phyloP scores from a whole-genome alignment of 2,329 filamentous ascomycete species.

The Aspergillus aculeatinus region DNA sequence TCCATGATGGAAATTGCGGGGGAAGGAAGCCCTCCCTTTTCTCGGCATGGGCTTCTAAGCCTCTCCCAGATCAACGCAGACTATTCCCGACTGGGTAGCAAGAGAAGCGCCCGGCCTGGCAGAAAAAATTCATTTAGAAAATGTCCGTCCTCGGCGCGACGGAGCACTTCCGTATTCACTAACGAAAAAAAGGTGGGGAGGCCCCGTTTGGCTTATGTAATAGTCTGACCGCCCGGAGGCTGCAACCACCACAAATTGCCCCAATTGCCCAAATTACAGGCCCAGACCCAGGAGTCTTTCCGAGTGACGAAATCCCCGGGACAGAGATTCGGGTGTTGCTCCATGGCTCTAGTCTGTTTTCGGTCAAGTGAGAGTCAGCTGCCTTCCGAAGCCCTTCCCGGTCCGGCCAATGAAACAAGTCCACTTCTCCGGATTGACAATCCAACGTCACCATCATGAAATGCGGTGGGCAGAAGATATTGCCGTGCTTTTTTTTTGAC shows the following conservation, averaged over 20 bases:
- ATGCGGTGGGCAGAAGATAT: conserved; percentile 33
- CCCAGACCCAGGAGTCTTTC: conserved; percentile 4
- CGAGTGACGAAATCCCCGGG: conserved; percentile 22
- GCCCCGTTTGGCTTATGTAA: neutral
- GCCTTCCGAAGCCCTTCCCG: conserved; percentile 19
- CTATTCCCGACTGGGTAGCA: conserved; percentile 4
- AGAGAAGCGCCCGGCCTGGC: neutral
- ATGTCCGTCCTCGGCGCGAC: no score
- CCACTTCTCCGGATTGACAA: conserved; percentile 17
- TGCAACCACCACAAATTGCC: neutral
- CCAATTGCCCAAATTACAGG: neutral
- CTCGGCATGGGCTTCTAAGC: conserved; percentile 2
- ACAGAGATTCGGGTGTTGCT: conserved; percentile 15
- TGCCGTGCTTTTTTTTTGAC: conserved; percentile 26
- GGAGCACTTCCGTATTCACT: no score
- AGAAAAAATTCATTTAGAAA: no score
- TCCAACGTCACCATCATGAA: conserved; percentile 24
- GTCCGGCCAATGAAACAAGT: conserved; percentile 26
- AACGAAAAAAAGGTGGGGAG: neutral
- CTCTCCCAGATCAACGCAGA: neutral
- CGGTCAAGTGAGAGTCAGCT: conserved; percentile 19
- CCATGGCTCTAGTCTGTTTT: conserved; percentile 8
- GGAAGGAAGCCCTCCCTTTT: neutral
- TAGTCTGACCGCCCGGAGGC: neutral
- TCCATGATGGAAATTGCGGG: conserved; percentile 3